A percentile compares a stretch with the other conserved stretches of the same genome.
Evolutionary conservation across 2,329 filamentous ascomycete species (phyloP).

Genomic region (Cladosporium sp.): DNA sequence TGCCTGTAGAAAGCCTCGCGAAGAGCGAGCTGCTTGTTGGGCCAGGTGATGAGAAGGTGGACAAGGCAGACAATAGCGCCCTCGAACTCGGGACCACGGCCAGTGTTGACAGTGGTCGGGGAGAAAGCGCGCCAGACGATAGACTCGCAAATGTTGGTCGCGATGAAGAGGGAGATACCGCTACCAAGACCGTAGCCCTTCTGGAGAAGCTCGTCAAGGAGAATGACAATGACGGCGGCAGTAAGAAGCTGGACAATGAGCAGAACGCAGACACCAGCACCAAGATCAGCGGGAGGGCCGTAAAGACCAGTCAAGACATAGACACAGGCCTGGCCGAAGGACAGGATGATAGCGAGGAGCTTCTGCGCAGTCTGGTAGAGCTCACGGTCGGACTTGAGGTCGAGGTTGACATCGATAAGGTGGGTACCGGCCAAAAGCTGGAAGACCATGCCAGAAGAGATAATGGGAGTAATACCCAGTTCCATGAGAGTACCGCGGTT

Average conservation of each 20-base stretch:
- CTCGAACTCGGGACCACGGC: conserved; percentile 97
- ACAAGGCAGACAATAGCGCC: conserved; percentile 96
- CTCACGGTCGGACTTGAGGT: conserved; percentile 99
- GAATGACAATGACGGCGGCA: conserved; percentile 96
- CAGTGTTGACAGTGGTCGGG: conserved; percentile 98
- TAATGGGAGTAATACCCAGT: conserved; percentile 78
- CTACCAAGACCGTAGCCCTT: conserved; percentile 98
- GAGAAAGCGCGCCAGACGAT: conserved; percentile 99
- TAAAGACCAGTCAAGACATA: conserved; percentile 98
- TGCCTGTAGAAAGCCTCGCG: conserved; percentile 99
- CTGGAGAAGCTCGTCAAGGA: conserved; percentile 97
- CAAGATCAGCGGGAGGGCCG: conserved; percentile 91
- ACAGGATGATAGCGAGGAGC: conserved; percentile 91
- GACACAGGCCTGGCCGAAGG: conserved; percentile 94
- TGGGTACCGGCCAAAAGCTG: conserved; percentile 98
- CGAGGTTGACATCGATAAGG: conserved; percentile 99
- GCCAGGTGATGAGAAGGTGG: conserved; percentile 97
- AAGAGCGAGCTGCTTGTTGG: conserved; percentile 97
- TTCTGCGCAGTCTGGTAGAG: conserved; percentile 99
- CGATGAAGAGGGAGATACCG: conserved; percentile 98
- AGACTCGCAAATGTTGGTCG: conserved; percentile 99
- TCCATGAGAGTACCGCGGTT: conserved; percentile 57
- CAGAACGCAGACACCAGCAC: conserved; percentile 96
- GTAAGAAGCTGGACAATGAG: conserved; percentile 97
- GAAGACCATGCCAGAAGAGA: conserved; percentile 99